phyloP scores from a whole-genome alignment of 148 eudicot genomes.

The Spergularia marina region DNA sequence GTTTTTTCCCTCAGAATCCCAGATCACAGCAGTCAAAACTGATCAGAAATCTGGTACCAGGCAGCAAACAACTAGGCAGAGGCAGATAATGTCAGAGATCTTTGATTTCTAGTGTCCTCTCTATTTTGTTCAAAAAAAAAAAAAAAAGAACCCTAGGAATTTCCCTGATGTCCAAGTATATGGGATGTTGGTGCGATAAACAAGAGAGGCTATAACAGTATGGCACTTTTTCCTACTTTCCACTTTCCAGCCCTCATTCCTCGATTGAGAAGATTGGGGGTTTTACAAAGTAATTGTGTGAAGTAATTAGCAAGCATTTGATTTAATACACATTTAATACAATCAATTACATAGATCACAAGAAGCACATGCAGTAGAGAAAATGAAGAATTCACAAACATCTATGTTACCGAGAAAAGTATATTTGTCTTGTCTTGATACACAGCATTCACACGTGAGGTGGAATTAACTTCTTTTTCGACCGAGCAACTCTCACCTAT shows the following conservation, averaged over 20 bases:
- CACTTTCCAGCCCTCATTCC: no score
- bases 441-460: constrained; percentile 75
- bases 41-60: no score
- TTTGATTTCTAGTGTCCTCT: no score
- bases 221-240: no score
- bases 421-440: constrained; percentile 97
- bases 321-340: background rate
- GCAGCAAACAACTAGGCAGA: no score
- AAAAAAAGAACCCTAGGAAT: no score
- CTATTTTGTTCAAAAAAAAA: no score
- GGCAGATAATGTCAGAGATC: no score
- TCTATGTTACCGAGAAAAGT: constrained; percentile 75
- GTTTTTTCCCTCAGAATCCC: background rate
- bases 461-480: constrained; percentile 81
- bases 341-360: background rate
- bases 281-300: background rate
- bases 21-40: background rate
- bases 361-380: background rate
- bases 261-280: no score
- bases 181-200: no score
- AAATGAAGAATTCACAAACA: background rate
- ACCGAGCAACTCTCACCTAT: constrained; percentile 99
- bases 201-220: no score
- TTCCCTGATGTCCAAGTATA: no score
- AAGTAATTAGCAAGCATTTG: background rate